Percentiles rank a stretch among this genome's conserved stretches.
Evolutionary conservation across 2,329 filamentous ascomycete species (phyloP).

Genomic region (Fusarium sp.): DNA sequence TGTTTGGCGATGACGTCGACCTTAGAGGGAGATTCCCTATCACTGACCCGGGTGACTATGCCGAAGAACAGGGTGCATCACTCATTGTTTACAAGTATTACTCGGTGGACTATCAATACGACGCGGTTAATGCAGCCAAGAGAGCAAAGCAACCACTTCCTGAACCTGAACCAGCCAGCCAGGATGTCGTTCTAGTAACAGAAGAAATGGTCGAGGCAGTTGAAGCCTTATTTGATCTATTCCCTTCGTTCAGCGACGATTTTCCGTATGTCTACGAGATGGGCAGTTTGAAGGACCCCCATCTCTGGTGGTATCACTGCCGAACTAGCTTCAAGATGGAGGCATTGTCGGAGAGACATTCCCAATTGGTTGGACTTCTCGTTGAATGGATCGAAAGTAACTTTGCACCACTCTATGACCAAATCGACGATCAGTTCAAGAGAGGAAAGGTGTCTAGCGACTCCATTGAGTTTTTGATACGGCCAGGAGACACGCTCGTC

Average conservation of each 20-base stretch:
- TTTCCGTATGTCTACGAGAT: neutral
- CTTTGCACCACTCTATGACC: neutral
- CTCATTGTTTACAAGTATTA: neutral
- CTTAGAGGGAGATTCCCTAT: neutral
- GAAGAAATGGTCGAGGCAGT: slow-evolving; percentile 9
- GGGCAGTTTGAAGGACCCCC: neutral
- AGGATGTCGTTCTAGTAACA: neutral
- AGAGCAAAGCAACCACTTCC: neutral
- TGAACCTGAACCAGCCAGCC: neutral
- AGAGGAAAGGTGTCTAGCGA: neutral
- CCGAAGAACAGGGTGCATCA: neutral
- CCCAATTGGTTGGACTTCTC: neutral
- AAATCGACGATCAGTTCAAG: neutral
- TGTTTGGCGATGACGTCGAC: neutral
- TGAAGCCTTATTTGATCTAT: neutral
- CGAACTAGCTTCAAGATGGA: neutral
- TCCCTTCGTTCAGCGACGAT: neutral
- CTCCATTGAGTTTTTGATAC: neutral
- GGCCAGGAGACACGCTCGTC: neutral
- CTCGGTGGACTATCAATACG: neutral
- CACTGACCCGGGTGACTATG: neutral
- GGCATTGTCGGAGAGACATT: neutral
- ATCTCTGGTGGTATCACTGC: slow-evolving; percentile 18
- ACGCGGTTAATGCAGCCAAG: neutral
- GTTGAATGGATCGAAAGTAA: slow-evolving; percentile 4